Conservation (phyloP, 352 stramenopile genomes). For the Stephanocyclus meneghinianus region DNA sequence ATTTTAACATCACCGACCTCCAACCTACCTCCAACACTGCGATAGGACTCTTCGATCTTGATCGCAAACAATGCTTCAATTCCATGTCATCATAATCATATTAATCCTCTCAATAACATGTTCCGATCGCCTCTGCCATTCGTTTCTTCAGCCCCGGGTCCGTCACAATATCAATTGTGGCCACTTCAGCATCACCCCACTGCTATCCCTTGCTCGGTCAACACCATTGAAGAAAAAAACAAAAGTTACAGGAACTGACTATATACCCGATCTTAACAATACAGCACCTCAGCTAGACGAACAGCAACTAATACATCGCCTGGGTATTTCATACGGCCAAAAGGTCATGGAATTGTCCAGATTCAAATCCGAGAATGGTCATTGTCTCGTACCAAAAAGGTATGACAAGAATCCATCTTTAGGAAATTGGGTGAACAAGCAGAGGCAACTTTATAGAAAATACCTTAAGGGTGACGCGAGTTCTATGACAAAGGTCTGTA, state of each 20-base stretch:
- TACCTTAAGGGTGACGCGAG: slow-evolving; percentile 28
- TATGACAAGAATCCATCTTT: slow-evolving; percentile 59
- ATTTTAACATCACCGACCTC: no score
- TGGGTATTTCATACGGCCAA: slow-evolving; percentile 32
- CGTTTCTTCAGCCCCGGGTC: background rate
- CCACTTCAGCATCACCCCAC: background rate
- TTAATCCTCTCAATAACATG: background rate
- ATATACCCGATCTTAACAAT: background rate
- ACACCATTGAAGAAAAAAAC: background rate
- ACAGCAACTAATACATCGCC: slow-evolving; percentile 7
- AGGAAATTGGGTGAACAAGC: slow-evolving; percentile 71
- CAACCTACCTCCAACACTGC: no score
- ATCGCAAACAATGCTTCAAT: no score
- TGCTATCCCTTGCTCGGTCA: background rate
- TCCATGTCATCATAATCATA: background rate
- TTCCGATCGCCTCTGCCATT: background rate
- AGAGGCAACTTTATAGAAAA: slow-evolving; percentile 60
- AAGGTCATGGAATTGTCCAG: slow-evolving; percentile 48
- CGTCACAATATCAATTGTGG: background rate
- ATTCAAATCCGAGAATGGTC: slow-evolving; percentile 51
- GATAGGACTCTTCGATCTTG: no score
- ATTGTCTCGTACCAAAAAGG: slow-evolving; percentile 58
- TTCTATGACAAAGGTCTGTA: slow-evolving; percentile 38
- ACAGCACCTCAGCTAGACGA: background rate
- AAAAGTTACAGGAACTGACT: background rate